phyloP scores from a whole-genome alignment of 1,284 basidiomycete genomes.

The Austroboletus niveus region DNA sequence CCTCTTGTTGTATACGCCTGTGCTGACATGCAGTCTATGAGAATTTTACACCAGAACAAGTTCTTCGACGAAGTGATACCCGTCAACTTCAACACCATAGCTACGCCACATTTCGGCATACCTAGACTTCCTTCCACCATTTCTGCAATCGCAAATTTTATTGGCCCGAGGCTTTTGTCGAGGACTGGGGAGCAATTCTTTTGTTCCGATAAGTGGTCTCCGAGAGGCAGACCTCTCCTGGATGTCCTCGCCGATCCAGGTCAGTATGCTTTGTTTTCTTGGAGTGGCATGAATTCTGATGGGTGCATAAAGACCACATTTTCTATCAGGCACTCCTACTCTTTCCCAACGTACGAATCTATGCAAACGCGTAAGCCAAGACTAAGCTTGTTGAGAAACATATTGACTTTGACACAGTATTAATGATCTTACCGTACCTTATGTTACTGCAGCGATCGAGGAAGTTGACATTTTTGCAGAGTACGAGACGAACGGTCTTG shows the following conservation, averaged over 20 bases:
- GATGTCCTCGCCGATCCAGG: slow-evolving; percentile 87
- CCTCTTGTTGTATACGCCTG: neutral
- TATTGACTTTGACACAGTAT: slow-evolving; percentile 38
- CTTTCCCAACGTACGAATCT: slow-evolving; percentile 76
- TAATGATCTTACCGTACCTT: slow-evolving; percentile 82
- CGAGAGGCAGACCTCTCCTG: slow-evolving; percentile 66
- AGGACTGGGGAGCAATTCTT: slow-evolving; percentile 85
- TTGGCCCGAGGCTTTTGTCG: slow-evolving; percentile 78
- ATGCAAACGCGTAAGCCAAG: slow-evolving; percentile 72
- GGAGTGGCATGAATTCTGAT: slow-evolving; percentile 9
- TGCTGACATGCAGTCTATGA: slow-evolving; percentile 16
- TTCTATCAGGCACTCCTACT: slow-evolving; percentile 75
- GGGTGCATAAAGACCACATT: slow-evolving; percentile 49
- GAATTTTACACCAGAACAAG: slow-evolving; percentile 62
- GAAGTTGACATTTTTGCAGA: slow-evolving; percentile 65
- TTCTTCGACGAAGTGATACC: slow-evolving; percentile 71
- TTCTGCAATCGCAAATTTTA: slow-evolving; percentile 51
- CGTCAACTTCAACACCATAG: slow-evolving; percentile 79
- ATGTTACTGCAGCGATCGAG: slow-evolving; percentile 75
- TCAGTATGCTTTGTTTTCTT: slow-evolving; percentile 32
- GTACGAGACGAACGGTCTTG: slow-evolving; percentile 54
- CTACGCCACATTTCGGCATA: slow-evolving; percentile 79
- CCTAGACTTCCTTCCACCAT: slow-evolving; percentile 59
- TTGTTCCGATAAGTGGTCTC: slow-evolving; percentile 71
- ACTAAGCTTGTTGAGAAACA: neutral